Conservation (phyloP, 2,329 filamentous ascomycete species). For the Fusarium duplospermum region DNA sequence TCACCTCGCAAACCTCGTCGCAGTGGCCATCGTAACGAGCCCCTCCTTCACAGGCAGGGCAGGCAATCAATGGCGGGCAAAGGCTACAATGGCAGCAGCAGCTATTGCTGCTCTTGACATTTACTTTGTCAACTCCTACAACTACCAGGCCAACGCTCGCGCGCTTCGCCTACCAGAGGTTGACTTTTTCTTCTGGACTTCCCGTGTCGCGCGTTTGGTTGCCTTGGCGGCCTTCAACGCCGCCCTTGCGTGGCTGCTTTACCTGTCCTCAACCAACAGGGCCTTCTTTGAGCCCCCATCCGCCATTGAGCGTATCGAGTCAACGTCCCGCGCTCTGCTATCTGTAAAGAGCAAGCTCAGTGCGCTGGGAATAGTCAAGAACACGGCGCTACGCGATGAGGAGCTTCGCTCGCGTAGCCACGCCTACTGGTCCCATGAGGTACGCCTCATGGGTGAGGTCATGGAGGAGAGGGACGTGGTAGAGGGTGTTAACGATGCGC, state of each 20-base stretch:
- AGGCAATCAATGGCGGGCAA: slow-evolving; percentile 75
- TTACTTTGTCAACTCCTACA: slow-evolving; percentile 73
- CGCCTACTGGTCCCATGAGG: slow-evolving; percentile 86
- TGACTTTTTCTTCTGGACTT: slow-evolving; percentile 78
- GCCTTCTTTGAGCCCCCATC: slow-evolving; percentile 74
- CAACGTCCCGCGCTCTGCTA: slow-evolving; percentile 66
- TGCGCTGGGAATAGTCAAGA: slow-evolving; percentile 80
- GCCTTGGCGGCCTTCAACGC: slow-evolving; percentile 74
- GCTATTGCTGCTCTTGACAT: slow-evolving; percentile 72
- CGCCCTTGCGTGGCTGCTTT: slow-evolving; percentile 73
- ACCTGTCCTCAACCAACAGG: slow-evolving; percentile 82
- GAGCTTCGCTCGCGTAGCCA: slow-evolving; percentile 73
- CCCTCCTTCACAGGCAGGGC: slow-evolving; percentile 71
- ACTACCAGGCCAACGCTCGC: slow-evolving; percentile 72
- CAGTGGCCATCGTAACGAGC: slow-evolving; percentile 80
- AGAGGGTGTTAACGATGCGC: slow-evolving; percentile 75
- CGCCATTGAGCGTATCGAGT: slow-evolving; percentile 74
- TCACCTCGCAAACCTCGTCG: slow-evolving; percentile 82
- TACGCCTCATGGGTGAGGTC: slow-evolving; percentile 75
- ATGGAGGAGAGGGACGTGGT: slow-evolving; percentile 84
- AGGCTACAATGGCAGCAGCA: slow-evolving; percentile 73
- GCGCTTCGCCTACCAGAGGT: slow-evolving; percentile 72
- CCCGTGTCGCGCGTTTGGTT: slow-evolving; percentile 72
- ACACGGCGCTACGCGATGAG: slow-evolving; percentile 81
- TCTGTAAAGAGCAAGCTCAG: slow-evolving; percentile 74